Base-by-base conservation (phyloP, 139 green algal species). In the Astrephomene gubernaculifera region DNA sequence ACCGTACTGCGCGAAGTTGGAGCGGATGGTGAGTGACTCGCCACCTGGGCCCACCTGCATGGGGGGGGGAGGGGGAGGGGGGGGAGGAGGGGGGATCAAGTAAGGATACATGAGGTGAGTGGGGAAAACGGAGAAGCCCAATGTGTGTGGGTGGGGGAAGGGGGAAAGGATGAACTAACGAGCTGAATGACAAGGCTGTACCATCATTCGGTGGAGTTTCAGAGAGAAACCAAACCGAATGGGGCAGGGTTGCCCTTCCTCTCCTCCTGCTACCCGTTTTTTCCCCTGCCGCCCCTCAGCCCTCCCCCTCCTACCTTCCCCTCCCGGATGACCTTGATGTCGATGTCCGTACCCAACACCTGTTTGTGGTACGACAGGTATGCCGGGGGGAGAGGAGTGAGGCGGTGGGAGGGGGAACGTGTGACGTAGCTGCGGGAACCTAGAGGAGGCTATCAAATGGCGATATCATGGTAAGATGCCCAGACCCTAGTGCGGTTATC, bases 1-100 rank as follows among this genome's bases (percentile, higher is more conserved):
- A 6, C 85, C 89, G 89, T 99, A 99, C 75, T 97, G 89, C 17
- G 81, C 12, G 54, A 98, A 98, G 84, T 98, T 98, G 67, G 90
- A 92, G 82, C 81, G 94, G 1, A 97, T 86, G 85, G 95, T 90
- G 31, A 93, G 64, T 0, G 65, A 45, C 54, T 89, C 33, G 31
- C 93, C 93, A 0, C 84, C 52, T 82, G 95, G 95, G 84, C 92
- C 89, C 52, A 81, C 44, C 64, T 80, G 68, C 33, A 29, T 38
- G 4, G 25, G 19, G 2, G 63, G 57, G 6, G 57, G 57, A 6
- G 57, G 14, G 19, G 57, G 22, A n/a, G 19, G 57, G 49, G 49
- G 12, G 12, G 17, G 49, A 57, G 49, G 17, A 17, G 49, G 17
- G n/a, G n/a, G n/a, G n/a, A n/a, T n/a, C n/a, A n/a, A n/a, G n/a